Evolutionary conservation across 228 moss, liverwort and hornwort species (phyloP), one percentile per base, ranked within the genome.

Genomic region (Sphagnum fallax): DNA sequence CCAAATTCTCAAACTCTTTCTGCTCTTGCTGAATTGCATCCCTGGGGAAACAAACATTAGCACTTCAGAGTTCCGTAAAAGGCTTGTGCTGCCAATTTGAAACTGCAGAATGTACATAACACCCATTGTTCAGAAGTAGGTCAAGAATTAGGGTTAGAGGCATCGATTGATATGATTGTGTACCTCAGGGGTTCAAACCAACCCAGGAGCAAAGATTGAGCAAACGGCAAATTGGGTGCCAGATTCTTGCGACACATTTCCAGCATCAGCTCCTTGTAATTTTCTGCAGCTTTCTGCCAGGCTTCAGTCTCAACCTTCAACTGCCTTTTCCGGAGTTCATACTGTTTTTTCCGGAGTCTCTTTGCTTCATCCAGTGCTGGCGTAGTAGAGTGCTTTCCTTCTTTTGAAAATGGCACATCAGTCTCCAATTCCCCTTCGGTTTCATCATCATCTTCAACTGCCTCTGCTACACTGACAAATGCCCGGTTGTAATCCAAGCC

Each of bases 171-270:
- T 32, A 32, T 32, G 32, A 32, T 3, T 32, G 32, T 32, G 62
- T 71, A 87, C 76, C 90, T 93, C 51, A 98, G 74, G 32, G 94
- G 98, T 76, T 98, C 94, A 61, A 98, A 98, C 94, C 98, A 98
- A 66, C 94, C 91, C 52, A 98, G 79, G 47, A 91, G 82, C 62
- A 98, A 65, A 1, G 90, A 94, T 60, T 90, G 89, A 68, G 89
- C 81, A 55, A 89, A 90, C 58, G 94, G 98, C 67, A 98, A 83
- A 79, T 84, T 90, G 6, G 98, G 92, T 16, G 98, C 98, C 50
- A 98, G 74, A 16, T 83, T 98, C 62, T 92, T 98, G 79, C 84
- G 87, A 87, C 98, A 98, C 98, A 98, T 98, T 52, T 98, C 89
- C 64, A 78, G 63, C 64, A 92, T 82, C 4, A 94, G 73, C 67